Evolutionary conservation across 2,329 filamentous ascomycete genomes (phyloP), one percentile per base, ranked within the genome.

Genomic region (Colletotrichum scovillei): DNA sequence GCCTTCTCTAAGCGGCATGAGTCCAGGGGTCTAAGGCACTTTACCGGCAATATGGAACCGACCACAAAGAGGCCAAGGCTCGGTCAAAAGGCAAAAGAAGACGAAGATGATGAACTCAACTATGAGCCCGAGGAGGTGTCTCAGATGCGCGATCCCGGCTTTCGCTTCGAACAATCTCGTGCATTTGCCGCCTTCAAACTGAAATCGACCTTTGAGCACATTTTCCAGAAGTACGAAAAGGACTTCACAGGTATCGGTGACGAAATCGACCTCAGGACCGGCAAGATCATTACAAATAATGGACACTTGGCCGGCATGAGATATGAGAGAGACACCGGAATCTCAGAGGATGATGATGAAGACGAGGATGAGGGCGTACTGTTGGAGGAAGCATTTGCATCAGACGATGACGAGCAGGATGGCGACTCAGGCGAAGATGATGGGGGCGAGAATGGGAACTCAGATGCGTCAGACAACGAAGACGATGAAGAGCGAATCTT

Each of bases 171-270:
- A 58, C 85, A 89, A 73, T 91, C 89, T 60, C 89, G 93, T 75
- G 88, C 90, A 63, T 87, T 88, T 67, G 93, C 95, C 70, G 92
- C 94, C 74, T 85, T 88, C 75, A 91, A 91, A 72, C 88, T 98
- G 53, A 96, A 97, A 81, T 92, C 91, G n/a, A 91, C 91, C 5
- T 97, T 97, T 80, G 95, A 98, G 79, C 86, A 90, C 69, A 97
- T 98, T 68, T 98, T 98, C 80, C 90, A 93, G 74, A 98, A 97
- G 81, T 98, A 97, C 81, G 92, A 89, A 66, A 92, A 88, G 75
- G 93, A 98, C 80, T 98, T 98, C 78, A 91, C 91, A 2, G 93
- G 92, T 5, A 88, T 96, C 63, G 95, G 93, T 67, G 96, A 98
- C 81, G 95, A 98, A 83, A 95, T 98, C 78, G 94, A 98, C 81